These are phyloP conservation scores for Rhinocladiella similis DNA, from an alignment of 2,329 filamentous ascomycete species.

Conservation along the genomic window DNA sequence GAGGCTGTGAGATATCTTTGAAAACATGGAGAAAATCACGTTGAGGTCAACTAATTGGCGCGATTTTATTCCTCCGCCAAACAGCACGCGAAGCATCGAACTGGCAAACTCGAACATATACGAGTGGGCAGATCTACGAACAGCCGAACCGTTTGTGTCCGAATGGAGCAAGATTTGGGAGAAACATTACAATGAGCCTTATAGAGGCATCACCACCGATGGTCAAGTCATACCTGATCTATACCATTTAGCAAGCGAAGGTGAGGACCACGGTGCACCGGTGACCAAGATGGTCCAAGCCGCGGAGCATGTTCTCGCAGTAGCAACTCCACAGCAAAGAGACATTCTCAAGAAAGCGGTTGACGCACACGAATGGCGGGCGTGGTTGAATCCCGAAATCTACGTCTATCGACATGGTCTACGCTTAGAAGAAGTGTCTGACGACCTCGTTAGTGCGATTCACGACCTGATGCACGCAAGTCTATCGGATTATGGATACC, in stretches of 20 bases:
- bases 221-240: not conserved
- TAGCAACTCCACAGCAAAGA: not conserved
- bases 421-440: constrained; percentile 6
- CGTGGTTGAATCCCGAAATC: constrained; percentile 7
- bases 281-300: not conserved
- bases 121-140: constrained; percentile 9
- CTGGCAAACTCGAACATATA: constrained; percentile 9
- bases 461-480: not conserved
- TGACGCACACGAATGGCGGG: constrained; percentile 3
- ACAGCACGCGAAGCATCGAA: constrained; percentile 1
- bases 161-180: constrained; percentile 2
- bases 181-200: constrained; percentile 2
- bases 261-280: not conserved
- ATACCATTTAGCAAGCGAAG: not conserved
- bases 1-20: not conserved
- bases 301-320: not conserved
- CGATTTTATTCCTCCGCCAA: constrained; percentile 5
- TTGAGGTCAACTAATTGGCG: constrained; percentile 13
- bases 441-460: not conserved
- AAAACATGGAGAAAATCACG: not conserved
- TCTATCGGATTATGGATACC: not conserved
- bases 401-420: not conserved
- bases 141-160: constrained; percentile 3
- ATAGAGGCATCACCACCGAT: constrained; percentile 8
- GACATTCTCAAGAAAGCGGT: not conserved